Evolutionary conservation across 495 filamentous ascomycete species (phyloP).

Genomic region (Terfezia claveryi): DNA sequence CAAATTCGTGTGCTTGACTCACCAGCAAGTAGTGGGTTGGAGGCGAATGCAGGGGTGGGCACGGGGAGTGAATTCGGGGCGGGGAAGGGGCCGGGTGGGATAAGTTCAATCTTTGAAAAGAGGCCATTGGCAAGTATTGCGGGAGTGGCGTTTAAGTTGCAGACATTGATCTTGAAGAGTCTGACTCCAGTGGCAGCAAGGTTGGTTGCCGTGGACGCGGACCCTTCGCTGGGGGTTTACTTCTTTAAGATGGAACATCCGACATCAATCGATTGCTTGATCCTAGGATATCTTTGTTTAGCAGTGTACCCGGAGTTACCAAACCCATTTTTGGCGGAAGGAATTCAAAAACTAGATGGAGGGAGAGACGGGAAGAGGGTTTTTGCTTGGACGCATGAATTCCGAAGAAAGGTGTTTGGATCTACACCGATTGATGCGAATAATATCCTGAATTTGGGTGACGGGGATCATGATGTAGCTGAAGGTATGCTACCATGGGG

Average conservation of each 20-base stretch:
- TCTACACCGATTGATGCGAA: not conserved
- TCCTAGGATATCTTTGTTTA: slow-evolving; percentile 52
- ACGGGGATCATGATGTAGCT: not conserved
- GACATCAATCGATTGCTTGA: slow-evolving; percentile 55
- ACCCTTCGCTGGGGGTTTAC: slow-evolving; percentile 23
- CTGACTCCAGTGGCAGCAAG: slow-evolving; percentile 45
- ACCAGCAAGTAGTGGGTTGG: slow-evolving; percentile 13
- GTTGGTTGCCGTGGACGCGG: slow-evolving; percentile 19
- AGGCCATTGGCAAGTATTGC: slow-evolving; percentile 20
- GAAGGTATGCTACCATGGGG: not conserved
- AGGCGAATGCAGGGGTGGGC: slow-evolving; percentile 13
- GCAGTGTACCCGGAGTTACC: slow-evolving; percentile 49
- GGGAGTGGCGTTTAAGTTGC: slow-evolving; percentile 41
- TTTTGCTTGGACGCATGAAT: not conserved
- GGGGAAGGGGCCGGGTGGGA: not conserved
- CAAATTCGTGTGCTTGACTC: not conserved
- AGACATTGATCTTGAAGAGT: slow-evolving; percentile 42
- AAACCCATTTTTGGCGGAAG: slow-evolving; percentile 44
- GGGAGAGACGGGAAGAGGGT: not conserved
- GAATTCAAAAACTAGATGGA: slow-evolving; percentile 24
- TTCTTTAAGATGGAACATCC: slow-evolving; percentile 29
- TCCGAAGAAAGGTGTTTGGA: not conserved
- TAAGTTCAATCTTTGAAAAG: not conserved
- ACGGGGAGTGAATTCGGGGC: not conserved
- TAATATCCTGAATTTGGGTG: not conserved